A percentile compares a stretch with the other conserved stretches of the same genome.
Conservation (phyloP, 257 asterid species). For the Rauvolfia tetraphylla region DNA sequence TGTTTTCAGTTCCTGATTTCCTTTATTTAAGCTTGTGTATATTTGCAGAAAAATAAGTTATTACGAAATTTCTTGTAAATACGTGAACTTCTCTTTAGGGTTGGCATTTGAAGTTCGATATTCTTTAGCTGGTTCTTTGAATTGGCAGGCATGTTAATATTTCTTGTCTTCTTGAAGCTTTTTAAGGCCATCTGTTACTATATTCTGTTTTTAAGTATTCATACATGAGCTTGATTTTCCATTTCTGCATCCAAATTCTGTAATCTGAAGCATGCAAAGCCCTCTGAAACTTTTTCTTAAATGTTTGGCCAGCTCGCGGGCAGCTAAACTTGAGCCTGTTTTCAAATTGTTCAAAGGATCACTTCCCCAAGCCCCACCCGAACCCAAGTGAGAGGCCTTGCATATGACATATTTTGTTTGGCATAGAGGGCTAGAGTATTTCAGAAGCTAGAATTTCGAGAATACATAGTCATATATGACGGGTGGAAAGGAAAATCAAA, state of each 20-base stretch:
- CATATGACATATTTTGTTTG: no score
- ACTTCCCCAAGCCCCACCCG: no score
- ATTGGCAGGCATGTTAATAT: not conserved
- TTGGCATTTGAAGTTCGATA: not conserved
- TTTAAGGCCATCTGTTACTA: no score
- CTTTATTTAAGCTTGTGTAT: conserved; percentile 13
- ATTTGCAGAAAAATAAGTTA: conserved; percentile 15
- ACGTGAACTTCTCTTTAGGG: not conserved
- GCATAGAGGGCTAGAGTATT: not conserved
- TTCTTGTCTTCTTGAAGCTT: not conserved
- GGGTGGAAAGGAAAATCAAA: not conserved
- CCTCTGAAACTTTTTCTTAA: not conserved
- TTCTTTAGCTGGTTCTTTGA: not conserved
- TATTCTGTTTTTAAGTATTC: not conserved
- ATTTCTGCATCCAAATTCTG: not conserved
- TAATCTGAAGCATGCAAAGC: not conserved
- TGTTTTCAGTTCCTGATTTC: not conserved
- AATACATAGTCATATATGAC: not conserved
- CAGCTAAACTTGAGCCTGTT: no score
- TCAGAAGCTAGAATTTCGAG: not conserved
- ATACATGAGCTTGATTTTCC: not conserved
- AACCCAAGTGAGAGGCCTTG: no score
- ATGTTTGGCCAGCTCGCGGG: no score
- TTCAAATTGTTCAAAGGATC: no score
- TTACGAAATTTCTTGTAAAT: conserved; percentile 10